A percentile compares a stretch with the other conserved stretches of the same genome.
These are phyloP conservation scores for Guyanaporus albipodus DNA, from an alignment of 768 basidiomycete species.

Conservation along the genomic window DNA sequence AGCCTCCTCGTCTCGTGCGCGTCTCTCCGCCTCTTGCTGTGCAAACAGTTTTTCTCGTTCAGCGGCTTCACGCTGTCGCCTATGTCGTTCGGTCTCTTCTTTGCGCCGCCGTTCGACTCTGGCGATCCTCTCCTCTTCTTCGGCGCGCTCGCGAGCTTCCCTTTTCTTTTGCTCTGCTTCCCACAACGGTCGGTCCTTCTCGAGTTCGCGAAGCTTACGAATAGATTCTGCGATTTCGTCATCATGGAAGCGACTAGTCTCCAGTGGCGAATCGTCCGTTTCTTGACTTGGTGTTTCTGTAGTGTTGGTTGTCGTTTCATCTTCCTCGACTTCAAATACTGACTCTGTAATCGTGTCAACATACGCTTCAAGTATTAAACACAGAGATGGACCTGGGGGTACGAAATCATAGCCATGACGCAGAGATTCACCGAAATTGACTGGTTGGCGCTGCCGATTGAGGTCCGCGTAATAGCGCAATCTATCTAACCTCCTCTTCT, in stretches of 20 bases:
- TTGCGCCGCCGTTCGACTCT: constrained; percentile 32
- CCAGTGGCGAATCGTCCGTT: constrained; percentile 3
- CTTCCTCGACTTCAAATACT: constrained; percentile 11
- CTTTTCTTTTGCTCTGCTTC: constrained; percentile 50
- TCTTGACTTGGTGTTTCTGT: constrained; percentile 5
- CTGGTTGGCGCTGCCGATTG: constrained; percentile 37
- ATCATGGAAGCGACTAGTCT: constrained; percentile 37
- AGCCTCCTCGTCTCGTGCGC: constrained; percentile 32
- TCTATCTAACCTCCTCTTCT: constrained; percentile 40
- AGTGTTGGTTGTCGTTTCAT: constrained; percentile 1
- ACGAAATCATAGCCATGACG: constrained; percentile 9
- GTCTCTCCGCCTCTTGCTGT: constrained; percentile 28
- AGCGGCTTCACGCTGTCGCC: constrained; percentile 23
- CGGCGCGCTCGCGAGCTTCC: constrained; percentile 38
- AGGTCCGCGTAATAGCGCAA: constrained; percentile 37
- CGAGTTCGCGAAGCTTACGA: constrained; percentile 64
- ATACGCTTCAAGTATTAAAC: neutral
- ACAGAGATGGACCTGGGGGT: constrained; percentile 18
- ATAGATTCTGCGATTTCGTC: constrained; percentile 59
- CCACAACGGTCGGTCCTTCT: constrained; percentile 60
- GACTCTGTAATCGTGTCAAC: constrained; percentile 11
- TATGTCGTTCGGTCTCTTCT: constrained; percentile 30
- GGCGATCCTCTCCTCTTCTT: constrained; percentile 38
- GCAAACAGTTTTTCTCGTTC: constrained; percentile 22
- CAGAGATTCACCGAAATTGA: constrained; percentile 40